Evolutionary conservation across 2,329 filamentous ascomycete species (phyloP).

Genomic region (Fusarium succisae): DNA sequence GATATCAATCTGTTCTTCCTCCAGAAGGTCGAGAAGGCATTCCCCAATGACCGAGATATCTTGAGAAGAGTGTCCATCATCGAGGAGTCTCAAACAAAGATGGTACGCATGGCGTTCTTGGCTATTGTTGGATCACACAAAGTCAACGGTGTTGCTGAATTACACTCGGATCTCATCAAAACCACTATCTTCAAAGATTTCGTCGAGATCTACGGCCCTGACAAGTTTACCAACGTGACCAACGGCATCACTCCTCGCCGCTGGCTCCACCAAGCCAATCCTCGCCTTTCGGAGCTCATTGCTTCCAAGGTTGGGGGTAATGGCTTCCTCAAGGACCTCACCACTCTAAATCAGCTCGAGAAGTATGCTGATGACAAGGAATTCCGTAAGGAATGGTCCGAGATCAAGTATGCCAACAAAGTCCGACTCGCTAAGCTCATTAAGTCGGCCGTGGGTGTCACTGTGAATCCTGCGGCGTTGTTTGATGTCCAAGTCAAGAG

Average conservation of each 20-base stretch:
- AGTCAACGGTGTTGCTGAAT: conserved; percentile 96
- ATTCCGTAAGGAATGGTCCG: conserved; percentile 94
- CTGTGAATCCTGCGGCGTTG: conserved; percentile 85
- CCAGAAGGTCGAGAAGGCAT: conserved; percentile 87
- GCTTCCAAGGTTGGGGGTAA: conserved; percentile 86
- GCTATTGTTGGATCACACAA: conserved; percentile 98
- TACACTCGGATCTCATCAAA: conserved; percentile 97
- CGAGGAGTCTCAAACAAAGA: conserved; percentile 95
- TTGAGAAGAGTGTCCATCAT: conserved; percentile 93
- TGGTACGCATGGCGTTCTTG: conserved; percentile 96
- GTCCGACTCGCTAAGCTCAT: conserved; percentile 91
- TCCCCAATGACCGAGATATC: conserved; percentile 89
- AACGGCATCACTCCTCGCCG: conserved; percentile 96
- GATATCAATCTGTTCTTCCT: conserved; percentile 97
- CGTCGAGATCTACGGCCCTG: conserved; percentile 90
- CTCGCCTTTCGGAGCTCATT: conserved; percentile 89
- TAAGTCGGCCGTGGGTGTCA: conserved; percentile 79
- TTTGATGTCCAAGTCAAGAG: conserved; percentile 99
- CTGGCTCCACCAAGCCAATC: conserved; percentile 98
- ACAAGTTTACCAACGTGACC: conserved; percentile 99
- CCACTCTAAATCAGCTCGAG: conserved; percentile 85
- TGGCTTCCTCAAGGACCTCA: conserved; percentile 90
- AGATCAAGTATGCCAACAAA: conserved; percentile 98
- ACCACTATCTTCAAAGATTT: conserved; percentile 99
- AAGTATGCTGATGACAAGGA: conserved; percentile 83